Evolutionary conservation across 2,329 filamentous ascomycete genomes (phyloP).

Genomic region (Amesomyces nigricolor): DNA sequence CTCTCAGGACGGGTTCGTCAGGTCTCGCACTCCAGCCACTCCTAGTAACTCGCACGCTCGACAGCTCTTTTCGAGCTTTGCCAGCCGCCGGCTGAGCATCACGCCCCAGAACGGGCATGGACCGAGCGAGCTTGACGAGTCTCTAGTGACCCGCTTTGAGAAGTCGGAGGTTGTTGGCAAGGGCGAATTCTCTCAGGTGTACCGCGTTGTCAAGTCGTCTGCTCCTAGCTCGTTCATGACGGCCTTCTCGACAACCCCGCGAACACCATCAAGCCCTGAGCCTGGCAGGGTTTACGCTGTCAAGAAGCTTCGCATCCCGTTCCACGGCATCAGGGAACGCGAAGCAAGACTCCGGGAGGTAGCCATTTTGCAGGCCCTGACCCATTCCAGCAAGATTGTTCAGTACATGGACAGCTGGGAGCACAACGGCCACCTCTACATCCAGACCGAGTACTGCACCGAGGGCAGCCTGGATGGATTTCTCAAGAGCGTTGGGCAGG

Average conservation of each 20-base stretch:
- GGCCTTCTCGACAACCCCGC: conserved; percentile 37
- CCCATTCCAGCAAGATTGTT: conserved; percentile 77
- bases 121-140: conserved; percentile 69
- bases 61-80: conserved; percentile 47
- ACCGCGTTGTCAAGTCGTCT: conserved; percentile 56
- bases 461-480: conserved; percentile 88
- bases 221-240: conserved; percentile 25
- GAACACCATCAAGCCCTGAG: conserved; percentile 47
- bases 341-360: conserved; percentile 81
- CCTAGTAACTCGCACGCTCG: conserved; percentile 61
- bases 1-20: conserved; percentile 34
- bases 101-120: conserved; percentile 65
- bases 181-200: conserved; percentile 92
- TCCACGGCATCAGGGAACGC: conserved; percentile 73
- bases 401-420: conserved; percentile 86
- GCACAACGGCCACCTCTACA: conserved; percentile 77
- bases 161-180: conserved; percentile 75
- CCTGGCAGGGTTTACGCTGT: conserved; percentile 73
- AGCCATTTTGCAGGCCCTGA: conserved; percentile 67
- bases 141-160: conserved; percentile 69
- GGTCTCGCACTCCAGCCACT: conserved; percentile 63
- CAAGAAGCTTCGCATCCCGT: conserved; percentile 83
- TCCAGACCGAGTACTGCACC: conserved; percentile 95
- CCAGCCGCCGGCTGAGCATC: conserved; percentile 50
- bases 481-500: conserved; percentile 72